Evolutionary conservation across 306 rosid species (phyloP), one percentile per base, ranked within the genome.

Genomic region (Luffa aegyptiaca): DNA sequence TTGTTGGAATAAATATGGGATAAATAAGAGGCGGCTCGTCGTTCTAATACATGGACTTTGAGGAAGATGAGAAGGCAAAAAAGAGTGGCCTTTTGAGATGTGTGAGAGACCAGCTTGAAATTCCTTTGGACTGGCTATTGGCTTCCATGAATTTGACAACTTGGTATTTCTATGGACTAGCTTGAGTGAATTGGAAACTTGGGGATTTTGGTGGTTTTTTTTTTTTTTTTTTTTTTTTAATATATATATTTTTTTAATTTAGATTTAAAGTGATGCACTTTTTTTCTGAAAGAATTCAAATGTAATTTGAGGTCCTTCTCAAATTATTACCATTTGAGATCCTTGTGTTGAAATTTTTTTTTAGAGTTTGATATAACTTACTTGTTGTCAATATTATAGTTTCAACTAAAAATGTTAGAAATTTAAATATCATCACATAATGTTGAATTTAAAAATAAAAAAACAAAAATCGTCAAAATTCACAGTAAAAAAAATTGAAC

Each of bases 41-140:
- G 78, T 16, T 44, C 10, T 74, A 74, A 48, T 35, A 7, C 20
- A 2, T 75, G 79, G 46, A 35, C 45, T 36, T 36, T 75, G 46
- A 17, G 35, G 63, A 51, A 18, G 79, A 75, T 75, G 79, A 74
- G 78, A 52, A 75, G 79, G 35, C 79, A 53, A 33, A 71, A 48
- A 52, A 35, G 48, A 52, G 0, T 75, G 64, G 79, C 79, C 18
- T 53, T 75, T 75, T 52, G 64, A 74, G 64, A 56, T 18, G 21
- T 36, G 78, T 8, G 78, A 51, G 78, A 74, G 78, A 48, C 78
- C 62, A 74, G 51, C 33, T 70, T 33, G 53, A 69, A 69, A 69
- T 69, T 48, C 36, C 42, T 72, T 44, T 26, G 75, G 75, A 9
- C 16, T 39, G 51, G 16, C 16, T 61, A 8, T 10, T 59, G 68